Evolutionary conservation across 345 rosid species (phyloP).

Genomic region (Gossypium stocksii): DNA sequence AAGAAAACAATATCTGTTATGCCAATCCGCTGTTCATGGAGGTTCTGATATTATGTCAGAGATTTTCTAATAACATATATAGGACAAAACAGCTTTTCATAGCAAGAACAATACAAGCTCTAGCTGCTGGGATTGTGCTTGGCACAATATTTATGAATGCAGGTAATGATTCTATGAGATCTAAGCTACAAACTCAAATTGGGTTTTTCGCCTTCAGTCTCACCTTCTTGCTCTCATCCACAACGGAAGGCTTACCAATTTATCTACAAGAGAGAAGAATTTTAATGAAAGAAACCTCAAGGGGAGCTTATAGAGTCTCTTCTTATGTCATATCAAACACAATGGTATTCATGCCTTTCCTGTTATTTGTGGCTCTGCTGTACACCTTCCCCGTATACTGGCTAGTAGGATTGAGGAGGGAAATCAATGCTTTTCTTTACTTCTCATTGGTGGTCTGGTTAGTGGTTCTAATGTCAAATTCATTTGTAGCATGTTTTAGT

Average conservation of each 20-base stretch:
- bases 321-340: conserved; percentile 6
- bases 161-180: not conserved
- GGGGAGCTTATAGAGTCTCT: conserved; percentile 3
- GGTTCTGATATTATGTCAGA: not conserved
- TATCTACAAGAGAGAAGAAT: not conserved
- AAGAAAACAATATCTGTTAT: not conserved
- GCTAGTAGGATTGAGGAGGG: not conserved
- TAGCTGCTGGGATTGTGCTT: conserved; percentile 62
- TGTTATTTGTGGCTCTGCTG: not conserved
- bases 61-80: conserved; percentile 54
- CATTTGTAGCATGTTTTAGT: not conserved
- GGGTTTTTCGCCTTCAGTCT: conserved; percentile 6
- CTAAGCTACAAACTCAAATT: not conserved
- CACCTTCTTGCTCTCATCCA: conserved; percentile 1
- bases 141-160: conserved; percentile 54
- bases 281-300: not conserved
- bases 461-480: conserved; percentile 1
- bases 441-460: not conserved
- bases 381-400: not conserved
- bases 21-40: not conserved
- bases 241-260: not conserved
- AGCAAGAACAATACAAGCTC: conserved; percentile 67
- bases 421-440: not conserved
- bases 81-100: conserved; percentile 72
- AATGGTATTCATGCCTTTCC: not conserved